Base-by-base conservation (phyloP, 768 basidiomycete genomes). In the Trametes maxima region DNA sequence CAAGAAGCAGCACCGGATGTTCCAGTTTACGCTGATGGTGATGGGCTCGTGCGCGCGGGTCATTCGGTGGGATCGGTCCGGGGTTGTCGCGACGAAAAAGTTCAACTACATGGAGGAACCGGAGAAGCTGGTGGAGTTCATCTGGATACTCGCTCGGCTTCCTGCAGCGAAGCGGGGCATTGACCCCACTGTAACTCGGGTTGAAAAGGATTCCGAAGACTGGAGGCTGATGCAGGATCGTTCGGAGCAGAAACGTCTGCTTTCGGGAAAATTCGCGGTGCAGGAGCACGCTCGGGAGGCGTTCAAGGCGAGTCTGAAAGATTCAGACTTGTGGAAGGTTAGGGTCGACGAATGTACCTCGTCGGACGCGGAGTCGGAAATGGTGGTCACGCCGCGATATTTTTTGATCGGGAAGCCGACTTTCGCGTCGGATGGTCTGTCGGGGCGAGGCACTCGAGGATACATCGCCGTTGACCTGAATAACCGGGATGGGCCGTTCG, bases 51-150 rank as follows among this genome's bases (percentile, higher is more conserved):
- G 17, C 3, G 53, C 54, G 3, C 59, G 59, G 12, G 33, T 61
- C 53, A 10, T 61, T 19, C 54, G 45, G 24, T 54, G 45, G 46
- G 59, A 61, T 37, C 45, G 59, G 6, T 19, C 59, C 12, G 45
- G 46, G 6, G 22, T 50, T n/a, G 10, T 61, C 33, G 25, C 25
- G 11, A 55, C 53, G 5, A 24, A 43, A 14, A 45, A 44, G 36
- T 55, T 62, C 49, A 35, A 62, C 48, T 62, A 62, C 54, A 22
- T 21, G 6, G 12, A 35, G 19, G 16, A 62, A 0, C 54, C 60
- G 5, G 8, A 14, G 13, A 25, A 19, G 39, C 60, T 62, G 21
- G 28, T 21, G 28, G 16, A 22, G 2, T 56, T 62, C 54, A 17
- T 62, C 42, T 62, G 47, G 54, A 47, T 47, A n/a, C 39, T 56